Base-by-base conservation (phyloP, 495 filamentous ascomycete genomes). In the Hypoxylon subgilvum region DNA sequence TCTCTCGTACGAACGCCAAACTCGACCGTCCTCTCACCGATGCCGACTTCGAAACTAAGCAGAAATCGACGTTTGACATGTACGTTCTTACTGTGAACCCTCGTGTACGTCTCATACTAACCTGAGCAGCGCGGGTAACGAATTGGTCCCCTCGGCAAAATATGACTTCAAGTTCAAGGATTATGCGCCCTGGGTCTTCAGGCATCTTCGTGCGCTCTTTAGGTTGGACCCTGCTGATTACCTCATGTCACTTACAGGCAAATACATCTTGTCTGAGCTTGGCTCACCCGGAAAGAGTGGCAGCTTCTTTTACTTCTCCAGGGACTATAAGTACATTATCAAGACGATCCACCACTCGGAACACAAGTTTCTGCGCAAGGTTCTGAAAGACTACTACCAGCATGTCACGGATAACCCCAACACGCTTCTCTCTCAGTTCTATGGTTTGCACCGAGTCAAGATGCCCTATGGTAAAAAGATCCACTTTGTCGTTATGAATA, bases 161-260 rank as follows among this genome's bases (percentile, higher is more conserved):
- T 99, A 99, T 79, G 94, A 99, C 75, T 99, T 97, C 84, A 99
- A 99, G 72, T 99, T 99, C 78, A 99, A 99, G 73, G 94, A 99
- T 73, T 99, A 99, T 72, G 94, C 94, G 13, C 94, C 94, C 23
- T 97, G 93, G 92, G 94, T 99, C 28, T 99, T 99, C 76, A 90
- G 94, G 64, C 88, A 93, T 73, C 80, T 99, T 51, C 88, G 94
- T 46, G 79, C 88, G 13, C 90, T 86, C 63, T 99, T 99, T 75
- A 80, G 86, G 52, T 81, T 97, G 31, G 95, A 99, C 70, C 95
- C 94, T 17, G 94, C 92, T 56, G 94, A 99, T 70, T 99, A 99
- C 70, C 82, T 99, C 28, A 93, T 99, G 85, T 99, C 94, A 7
- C 79, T 99, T 57, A 99, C 94, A 5, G 94, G 92, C 73, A 99